A percentile compares a stretch with the other conserved stretches of the same genome.
Evolutionary conservation across 371 early-diverging fungal genomes (phyloP).

Genomic region (Mortierella sp.): DNA sequence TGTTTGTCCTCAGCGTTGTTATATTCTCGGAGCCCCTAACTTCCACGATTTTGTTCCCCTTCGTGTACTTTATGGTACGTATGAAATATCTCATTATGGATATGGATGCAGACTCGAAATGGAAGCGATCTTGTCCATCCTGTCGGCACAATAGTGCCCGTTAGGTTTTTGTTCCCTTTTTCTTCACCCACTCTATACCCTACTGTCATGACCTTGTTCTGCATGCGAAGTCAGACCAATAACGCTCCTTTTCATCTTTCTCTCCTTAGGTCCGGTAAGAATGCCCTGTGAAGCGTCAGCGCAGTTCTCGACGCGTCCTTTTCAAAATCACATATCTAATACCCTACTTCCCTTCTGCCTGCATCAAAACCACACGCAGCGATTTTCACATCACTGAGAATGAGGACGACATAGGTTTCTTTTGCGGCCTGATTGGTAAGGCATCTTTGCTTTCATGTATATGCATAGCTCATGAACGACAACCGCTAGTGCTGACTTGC

Average conservation of each 20-base stretch:
- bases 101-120: slow-evolving; percentile 8
- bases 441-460: too few relatives aligned
- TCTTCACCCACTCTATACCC: too few relatives aligned
- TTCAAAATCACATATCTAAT: neutral
- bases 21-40: slow-evolving; percentile 74
- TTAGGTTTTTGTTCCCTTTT: neutral
- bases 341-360: too few relatives aligned
- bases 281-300: slow-evolving; percentile 6
- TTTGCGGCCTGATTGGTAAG: slow-evolving; percentile 49
- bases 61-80: slow-evolving; percentile 69
- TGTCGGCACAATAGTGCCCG: slow-evolving; percentile 1
- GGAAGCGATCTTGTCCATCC: slow-evolving; percentile 9
- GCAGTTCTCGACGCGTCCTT: neutral
- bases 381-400: slow-evolving; percentile 51
- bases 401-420: slow-evolving; percentile 52
- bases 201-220: too few relatives aligned
- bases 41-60: slow-evolving; percentile 71
- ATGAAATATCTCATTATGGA: slow-evolving; percentile 5
- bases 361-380: slow-evolving; percentile 17
- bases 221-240: too few relatives aligned
- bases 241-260: neutral
- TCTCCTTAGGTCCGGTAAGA: slow-evolving; percentile 36
- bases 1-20: slow-evolving; percentile 68
- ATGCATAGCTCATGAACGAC: too few relatives aligned
- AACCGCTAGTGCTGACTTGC: neutral